Evolutionary conservation across 129 eudicot species (phyloP).

Genomic region (Kitagawia praeruptora): DNA sequence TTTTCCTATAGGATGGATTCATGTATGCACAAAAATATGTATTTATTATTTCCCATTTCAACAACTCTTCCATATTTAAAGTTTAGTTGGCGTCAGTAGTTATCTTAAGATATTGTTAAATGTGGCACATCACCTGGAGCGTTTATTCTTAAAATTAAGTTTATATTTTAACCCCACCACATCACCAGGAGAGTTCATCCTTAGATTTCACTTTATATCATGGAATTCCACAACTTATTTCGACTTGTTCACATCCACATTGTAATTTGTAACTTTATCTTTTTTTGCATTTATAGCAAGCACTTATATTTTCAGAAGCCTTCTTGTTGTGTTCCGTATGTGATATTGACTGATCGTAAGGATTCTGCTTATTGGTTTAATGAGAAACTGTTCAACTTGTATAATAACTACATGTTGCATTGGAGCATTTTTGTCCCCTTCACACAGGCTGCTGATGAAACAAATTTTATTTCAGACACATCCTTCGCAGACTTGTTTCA

Average conservation of each 20-base stretch:
- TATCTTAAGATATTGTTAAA: not conserved
- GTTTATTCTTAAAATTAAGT: not conserved
- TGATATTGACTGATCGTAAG: not conserved
- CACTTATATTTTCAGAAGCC: not conserved
- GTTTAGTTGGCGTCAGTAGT: not conserved
- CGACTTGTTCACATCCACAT: not conserved
- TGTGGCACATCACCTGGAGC: not conserved
- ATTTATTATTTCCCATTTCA: conserved; percentile 10
- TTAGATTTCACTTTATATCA: not conserved
- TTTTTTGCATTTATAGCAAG: not conserved
- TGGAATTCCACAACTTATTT: not conserved
- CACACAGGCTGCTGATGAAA: conserved; percentile 10
- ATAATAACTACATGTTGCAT: not conserved
- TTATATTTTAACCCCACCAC: not conserved
- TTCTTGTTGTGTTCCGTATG: not conserved
- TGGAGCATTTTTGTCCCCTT: not conserved
- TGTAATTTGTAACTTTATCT: not conserved
- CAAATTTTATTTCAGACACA: conserved; percentile 45
- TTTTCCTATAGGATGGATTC: conserved; percentile 77
- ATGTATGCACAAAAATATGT: conserved; percentile 36
- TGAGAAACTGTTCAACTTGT: conserved; percentile 4
- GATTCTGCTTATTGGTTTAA: not conserved
- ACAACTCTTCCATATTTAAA: not conserved
- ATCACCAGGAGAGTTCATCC: not conserved
- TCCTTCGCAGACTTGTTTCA: conserved; percentile 82